Percentiles rank a stretch among this genome's conserved stretches.
phyloP scores from a whole-genome alignment of 2,329 filamentous ascomycete species.

The Leptographium wingfieldii region DNA sequence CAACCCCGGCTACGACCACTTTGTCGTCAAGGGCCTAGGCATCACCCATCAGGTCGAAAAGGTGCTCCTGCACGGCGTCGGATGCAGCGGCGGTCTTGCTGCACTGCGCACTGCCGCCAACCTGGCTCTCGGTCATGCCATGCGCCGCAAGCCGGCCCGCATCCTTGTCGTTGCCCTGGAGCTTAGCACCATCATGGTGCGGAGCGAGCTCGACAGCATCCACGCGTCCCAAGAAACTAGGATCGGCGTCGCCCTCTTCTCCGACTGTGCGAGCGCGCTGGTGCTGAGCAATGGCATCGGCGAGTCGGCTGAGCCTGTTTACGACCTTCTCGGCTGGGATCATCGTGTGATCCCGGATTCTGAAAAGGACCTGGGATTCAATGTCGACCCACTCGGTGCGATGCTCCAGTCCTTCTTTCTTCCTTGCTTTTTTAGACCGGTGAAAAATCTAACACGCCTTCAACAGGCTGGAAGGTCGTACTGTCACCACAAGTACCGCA shows the following conservation, averaged over 20 bases:
- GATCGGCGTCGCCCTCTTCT: conserved; percentile 55
- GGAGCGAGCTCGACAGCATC: conserved; percentile 54
- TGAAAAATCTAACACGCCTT: neutral
- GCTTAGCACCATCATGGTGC: conserved; percentile 45
- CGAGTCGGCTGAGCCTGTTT: conserved; percentile 25
- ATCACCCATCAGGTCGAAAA: conserved; percentile 48
- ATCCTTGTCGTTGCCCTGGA: conserved; percentile 55
- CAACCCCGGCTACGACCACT: conserved; percentile 57
- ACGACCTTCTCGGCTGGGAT: conserved; percentile 53
- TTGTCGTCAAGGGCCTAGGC: conserved; percentile 44
- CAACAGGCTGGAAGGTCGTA: conserved; percentile 51
- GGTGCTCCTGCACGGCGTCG: conserved; percentile 52
- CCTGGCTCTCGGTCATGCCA: conserved; percentile 49
- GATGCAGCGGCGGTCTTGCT: conserved; percentile 52
- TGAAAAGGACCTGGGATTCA: conserved; percentile 50
- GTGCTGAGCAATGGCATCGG: conserved; percentile 53
- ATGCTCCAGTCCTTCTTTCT: neutral
- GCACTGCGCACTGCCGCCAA: conserved; percentile 52
- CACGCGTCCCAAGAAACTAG: conserved; percentile 44
- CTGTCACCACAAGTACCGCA: conserved; percentile 49
- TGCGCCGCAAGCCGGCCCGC: conserved; percentile 45
- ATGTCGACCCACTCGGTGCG: conserved; percentile 48
- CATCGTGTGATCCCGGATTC: conserved; percentile 50
- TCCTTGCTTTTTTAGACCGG: too few species aligned
- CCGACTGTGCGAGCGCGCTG: conserved; percentile 55